phyloP scores from a whole-genome alignment of 495 filamentous ascomycete species.

The Tuber umbilicatum region DNA sequence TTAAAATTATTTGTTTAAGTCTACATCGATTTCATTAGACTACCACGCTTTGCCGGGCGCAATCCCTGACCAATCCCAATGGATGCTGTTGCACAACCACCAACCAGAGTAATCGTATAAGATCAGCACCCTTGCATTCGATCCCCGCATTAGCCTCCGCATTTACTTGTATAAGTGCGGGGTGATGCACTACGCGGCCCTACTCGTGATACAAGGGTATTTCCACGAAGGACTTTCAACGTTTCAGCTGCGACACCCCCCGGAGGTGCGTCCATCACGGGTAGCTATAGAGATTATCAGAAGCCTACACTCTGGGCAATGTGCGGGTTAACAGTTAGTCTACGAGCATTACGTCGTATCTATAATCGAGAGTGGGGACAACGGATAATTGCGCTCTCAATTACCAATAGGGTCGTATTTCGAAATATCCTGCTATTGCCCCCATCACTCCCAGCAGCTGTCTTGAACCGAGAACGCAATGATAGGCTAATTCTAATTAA shows the following conservation, averaged over 20 bases:
- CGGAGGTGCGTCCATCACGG: background rate
- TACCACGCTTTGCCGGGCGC: too few relatives aligned
- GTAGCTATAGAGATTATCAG: background rate
- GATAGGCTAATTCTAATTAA: background rate
- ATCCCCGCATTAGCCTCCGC: background rate
- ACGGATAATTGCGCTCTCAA: background rate
- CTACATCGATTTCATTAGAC: too few relatives aligned
- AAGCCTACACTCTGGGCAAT: background rate
- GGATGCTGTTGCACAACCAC: background rate
- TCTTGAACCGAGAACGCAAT: background rate
- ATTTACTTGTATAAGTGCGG: background rate
- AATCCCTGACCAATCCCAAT: background rate
- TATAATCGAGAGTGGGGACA: background rate
- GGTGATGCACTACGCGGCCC: background rate
- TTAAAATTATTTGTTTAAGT: too few relatives aligned
- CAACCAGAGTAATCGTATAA: background rate
- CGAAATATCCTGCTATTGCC: background rate
- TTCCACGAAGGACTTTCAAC: background rate
- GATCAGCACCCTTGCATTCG: background rate
- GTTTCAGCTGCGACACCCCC: background rate
- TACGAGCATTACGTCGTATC: background rate
- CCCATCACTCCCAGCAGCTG: background rate
- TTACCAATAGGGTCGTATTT: background rate
- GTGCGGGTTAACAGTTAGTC: background rate
- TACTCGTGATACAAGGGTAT: background rate